Evolutionary conservation across 1,284 basidiomycete genomes (phyloP).

Genomic region (Gomphus bonarii): DNA sequence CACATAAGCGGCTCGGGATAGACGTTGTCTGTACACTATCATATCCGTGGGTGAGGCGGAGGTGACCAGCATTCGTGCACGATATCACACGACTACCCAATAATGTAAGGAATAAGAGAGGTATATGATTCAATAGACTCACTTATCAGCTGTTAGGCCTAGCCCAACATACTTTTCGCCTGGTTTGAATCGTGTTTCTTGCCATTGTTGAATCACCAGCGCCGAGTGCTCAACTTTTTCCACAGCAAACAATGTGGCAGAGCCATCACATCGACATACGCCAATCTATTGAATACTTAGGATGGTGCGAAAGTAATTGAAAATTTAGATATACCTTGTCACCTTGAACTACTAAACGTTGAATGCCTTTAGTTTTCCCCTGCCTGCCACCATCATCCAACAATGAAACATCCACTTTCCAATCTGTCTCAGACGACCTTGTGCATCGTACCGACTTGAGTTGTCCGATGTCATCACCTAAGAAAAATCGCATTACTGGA

Average conservation of each 20-base stretch:
- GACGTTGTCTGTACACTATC: constrained; percentile 18
- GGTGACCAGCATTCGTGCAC: constrained; percentile 64
- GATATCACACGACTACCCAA: constrained; percentile 23
- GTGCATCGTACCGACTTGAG: constrained; percentile 49
- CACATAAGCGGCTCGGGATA: constrained; percentile 54
- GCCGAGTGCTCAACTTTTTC: constrained; percentile 30
- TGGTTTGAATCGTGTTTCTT: constrained; percentile 44
- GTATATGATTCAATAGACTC: neutral
- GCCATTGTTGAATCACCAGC: constrained; percentile 38
- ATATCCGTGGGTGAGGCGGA: constrained; percentile 35
- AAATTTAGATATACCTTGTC: constrained; percentile 26
- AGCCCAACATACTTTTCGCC: constrained; percentile 54
- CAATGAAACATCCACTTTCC: constrained; percentile 23
- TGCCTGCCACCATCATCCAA: constrained; percentile 24
- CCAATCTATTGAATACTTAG: constrained; percentile 38
- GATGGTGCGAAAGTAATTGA: constrained; percentile 3
- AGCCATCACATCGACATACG: constrained; percentile 51
- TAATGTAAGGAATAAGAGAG: neutral
- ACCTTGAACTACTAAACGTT: constrained; percentile 26
- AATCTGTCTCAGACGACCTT: constrained; percentile 16
- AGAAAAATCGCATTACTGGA: constrained; percentile 49
- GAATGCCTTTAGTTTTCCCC: constrained; percentile 29
- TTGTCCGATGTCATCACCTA: constrained; percentile 65
- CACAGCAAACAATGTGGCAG: constrained; percentile 32
- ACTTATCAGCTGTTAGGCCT: constrained; percentile 33